Percentiles rank a stretch among this genome's conserved stretches.
These are phyloP conservation scores for Euphrasia arctica DNA, from an alignment of 305 asterid genomes.

Conservation along the genomic window DNA sequence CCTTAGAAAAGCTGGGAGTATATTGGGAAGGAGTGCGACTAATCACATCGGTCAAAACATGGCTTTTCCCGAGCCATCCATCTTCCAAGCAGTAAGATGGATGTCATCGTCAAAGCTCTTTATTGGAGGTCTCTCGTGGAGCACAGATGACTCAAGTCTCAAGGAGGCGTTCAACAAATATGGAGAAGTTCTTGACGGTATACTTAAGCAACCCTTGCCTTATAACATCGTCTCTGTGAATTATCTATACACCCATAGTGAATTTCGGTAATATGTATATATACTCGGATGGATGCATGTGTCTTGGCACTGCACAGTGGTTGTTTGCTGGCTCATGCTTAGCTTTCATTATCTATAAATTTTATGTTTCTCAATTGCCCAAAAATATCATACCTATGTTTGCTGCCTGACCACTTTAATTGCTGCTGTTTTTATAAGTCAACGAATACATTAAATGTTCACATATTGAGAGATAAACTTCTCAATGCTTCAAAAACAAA, in stretches of 20 bases:
- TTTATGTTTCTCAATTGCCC: background rate
- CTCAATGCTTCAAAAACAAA: background rate
- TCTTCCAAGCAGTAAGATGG: conserved; percentile 65
- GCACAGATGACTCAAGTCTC: conserved; percentile 53
- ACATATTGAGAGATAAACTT: background rate
- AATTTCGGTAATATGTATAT: background rate
- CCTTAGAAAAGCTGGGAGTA: conserved; percentile 58
- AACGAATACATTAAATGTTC: background rate
- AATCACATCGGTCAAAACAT: conserved; percentile 41
- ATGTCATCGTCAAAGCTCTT: conserved; percentile 80
- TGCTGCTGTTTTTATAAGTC: background rate
- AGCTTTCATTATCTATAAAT: background rate
- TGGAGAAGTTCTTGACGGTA: conserved; percentile 83
- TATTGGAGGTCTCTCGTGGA: conserved; percentile 79
- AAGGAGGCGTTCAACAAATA: conserved; percentile 59
- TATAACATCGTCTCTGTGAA: conserved; percentile 12
- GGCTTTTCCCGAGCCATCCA: conserved; percentile 50
- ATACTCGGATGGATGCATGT: background rate
- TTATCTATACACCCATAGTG: background rate
- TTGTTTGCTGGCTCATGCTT: background rate
- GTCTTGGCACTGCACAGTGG: background rate
- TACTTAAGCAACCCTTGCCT: background rate
- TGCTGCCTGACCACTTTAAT: background rate
- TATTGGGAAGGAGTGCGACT: conserved; percentile 44
- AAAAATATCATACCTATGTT: background rate